Evolutionary conservation across 2,329 filamentous ascomycete species (phyloP), one percentile per base, ranked within the genome.

Genomic region (Cryphonectria japonica): DNA sequence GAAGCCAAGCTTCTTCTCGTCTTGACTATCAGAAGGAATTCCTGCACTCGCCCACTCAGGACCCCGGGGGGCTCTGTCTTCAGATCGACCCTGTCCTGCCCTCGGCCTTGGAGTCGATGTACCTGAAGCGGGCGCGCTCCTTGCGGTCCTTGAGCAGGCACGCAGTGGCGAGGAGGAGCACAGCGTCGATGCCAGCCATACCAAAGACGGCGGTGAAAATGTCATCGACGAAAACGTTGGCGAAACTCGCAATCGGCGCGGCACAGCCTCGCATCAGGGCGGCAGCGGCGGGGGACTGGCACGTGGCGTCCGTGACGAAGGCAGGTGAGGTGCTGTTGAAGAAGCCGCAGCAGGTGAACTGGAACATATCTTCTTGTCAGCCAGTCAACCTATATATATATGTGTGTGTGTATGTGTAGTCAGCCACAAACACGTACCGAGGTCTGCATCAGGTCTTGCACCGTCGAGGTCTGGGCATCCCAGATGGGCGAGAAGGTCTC

Each of bases 271-370:
- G 85, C 78, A 91, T 87, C 50, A 92, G 85, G 19, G 91, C 90
- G 1, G 93, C 92, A 52, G 90, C 87, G 2, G 92, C 88, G 8
- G 91, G 88, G 77, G 89, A 93, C 13, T 89, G 86, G 79, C 93
- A 96, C 1, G 86, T 88, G 7, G 80, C 74, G 76, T 95, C 91
- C 69, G 87, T 89, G 74, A 93, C 85, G 78, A 95, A 95, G 67
- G 90, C 89, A 14, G 92, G 91, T 16, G 88, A 86, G 5, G 90
- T 91, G 79, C 87, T 89, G 82, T 94, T 93, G 75, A 88, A 82
- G 82, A 93, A 96, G 73, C 93, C 93, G 76, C 93, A 96, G 87
- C 93, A 96, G 76, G 88, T 79, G 79, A 95, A 95, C 89, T 94
- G 75, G 43, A 76, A 74, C 41, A 76, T 0, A 50, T n/a, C 73